Evolutionary conservation across 2,329 filamentous ascomycete species (phyloP).

Genomic region (Talaromyces sp.): DNA sequence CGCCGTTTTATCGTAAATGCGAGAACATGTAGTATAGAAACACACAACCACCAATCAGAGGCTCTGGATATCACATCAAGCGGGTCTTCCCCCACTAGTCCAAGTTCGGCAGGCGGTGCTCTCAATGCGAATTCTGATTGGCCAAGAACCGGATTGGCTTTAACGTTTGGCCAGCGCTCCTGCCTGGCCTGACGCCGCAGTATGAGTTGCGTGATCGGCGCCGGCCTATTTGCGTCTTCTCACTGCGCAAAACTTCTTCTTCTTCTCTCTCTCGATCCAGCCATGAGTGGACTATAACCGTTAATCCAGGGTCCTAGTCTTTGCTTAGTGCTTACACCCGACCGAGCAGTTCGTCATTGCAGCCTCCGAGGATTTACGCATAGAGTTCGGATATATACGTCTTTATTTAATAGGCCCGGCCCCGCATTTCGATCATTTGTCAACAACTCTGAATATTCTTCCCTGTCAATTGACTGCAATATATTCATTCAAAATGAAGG

Average conservation of each 20-base stretch:
- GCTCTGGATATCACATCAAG: neutral
- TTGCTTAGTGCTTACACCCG: neutral
- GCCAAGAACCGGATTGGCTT: neutral
- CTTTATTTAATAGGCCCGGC: neutral
- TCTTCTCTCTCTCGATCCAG: neutral
- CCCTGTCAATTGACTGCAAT: neutral
- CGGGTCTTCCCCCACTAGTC: neutral
- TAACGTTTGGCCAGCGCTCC: neutral
- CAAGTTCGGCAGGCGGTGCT: neutral
- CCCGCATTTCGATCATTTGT: neutral
- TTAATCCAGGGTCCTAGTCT: neutral
- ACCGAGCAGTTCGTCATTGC: neutral
- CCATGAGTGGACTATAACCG: neutral
- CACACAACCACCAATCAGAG: neutral
- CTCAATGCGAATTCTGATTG: neutral
- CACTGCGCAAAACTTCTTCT: neutral
- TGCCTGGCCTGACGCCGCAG: neutral
- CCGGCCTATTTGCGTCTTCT: neutral
- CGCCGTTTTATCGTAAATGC: too few species aligned
- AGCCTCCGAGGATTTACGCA: neutral
- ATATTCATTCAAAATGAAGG: constrained; percentile 51
- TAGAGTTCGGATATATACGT: neutral
- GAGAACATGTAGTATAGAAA: neutral
- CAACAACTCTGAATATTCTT: neutral
- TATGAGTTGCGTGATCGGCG: neutral